These are phyloP conservation scores for Phylloporus gajari DNA, from an alignment of 1,284 basidiomycete species.

Conservation along the genomic window DNA sequence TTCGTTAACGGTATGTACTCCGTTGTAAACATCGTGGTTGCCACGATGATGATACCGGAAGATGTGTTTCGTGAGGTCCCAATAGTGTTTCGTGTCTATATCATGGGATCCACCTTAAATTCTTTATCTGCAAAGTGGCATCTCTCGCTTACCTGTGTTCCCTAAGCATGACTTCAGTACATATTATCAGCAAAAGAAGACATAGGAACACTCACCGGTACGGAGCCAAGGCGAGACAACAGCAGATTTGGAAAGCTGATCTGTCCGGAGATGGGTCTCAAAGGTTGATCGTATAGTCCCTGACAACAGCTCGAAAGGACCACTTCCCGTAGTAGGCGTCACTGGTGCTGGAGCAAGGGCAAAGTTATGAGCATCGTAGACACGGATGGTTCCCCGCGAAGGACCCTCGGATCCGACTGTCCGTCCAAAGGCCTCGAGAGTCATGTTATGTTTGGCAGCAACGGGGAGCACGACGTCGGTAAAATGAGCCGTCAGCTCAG, in stretches of 20 bases:
- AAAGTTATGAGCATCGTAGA: constrained; percentile 50
- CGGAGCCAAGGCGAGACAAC: constrained; percentile 29
- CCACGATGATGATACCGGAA: constrained; percentile 58
- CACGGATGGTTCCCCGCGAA: constrained; percentile 35
- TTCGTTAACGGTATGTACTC: constrained; percentile 66
- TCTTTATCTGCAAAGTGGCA: constrained; percentile 22
- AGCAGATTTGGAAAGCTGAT: constrained; percentile 22
- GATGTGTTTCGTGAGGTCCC: constrained; percentile 58
- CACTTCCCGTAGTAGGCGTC: constrained; percentile 55
- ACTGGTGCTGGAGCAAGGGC: constrained; percentile 61
- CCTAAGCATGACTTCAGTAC: constrained; percentile 30
- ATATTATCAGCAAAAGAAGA: neutral
- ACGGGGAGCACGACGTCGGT: constrained; percentile 46
- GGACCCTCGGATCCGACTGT: constrained; percentile 29
- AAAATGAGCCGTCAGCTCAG: neutral
- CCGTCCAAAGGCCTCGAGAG: constrained; percentile 54
- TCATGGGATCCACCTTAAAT: constrained; percentile 30
- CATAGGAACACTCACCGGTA: constrained; percentile 40
- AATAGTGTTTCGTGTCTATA: constrained; percentile 58
- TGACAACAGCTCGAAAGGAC: constrained; percentile 56
- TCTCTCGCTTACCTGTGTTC: constrained; percentile 44
- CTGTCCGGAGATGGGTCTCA: constrained; percentile 37
- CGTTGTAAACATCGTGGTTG: constrained; percentile 47
- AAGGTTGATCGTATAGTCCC: constrained; percentile 56
- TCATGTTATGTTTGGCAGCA: constrained; percentile 51